Base-by-base conservation (phyloP, 208 protist species). In the Balamuthia mandrillaris region DNA sequence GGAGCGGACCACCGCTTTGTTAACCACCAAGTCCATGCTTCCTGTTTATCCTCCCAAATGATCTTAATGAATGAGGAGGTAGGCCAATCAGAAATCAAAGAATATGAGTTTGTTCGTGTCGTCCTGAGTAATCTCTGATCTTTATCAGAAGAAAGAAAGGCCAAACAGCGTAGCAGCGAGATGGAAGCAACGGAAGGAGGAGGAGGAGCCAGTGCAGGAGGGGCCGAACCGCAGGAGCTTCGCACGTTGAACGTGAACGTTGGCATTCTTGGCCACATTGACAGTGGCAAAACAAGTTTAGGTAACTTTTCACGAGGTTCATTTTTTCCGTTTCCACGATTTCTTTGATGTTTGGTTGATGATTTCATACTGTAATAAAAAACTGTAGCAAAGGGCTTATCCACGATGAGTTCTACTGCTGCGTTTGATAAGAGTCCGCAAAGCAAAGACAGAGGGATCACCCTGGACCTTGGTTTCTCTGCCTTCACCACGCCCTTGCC, bases 341-440 rank as follows among this genome's bases (percentile, higher is more conserved):
- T 47, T 14, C 21, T 33, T 72, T 84, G 0, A 21, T 5, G 14
- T 68, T n/a, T 31, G n/a, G 24, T 56, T 5, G 6, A 39, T 0
- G 27, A 24, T 24, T 7, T 12, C 24, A 0, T 21, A 88, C 90
- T 1, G 75, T 96, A 63, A n/a, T 24, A 7, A 12, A 18, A 0
- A 27, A 88, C 90, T 1, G 75, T 96, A 63, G 94, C 95, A 31
- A 96, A 95, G 70, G 96, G 96, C 14, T 91, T 99, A 7, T 97
- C 95, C 31, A 92, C 90, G 0, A 91, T 92, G 3, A 88, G 94
- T 9, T 98, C 96, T 0, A 99, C 98, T 2, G 97, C 97, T 1
- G 91, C 96, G 10, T 97, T 99, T 79, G 98, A 99, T 91, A 98
- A 98, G 88, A 95, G 94, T 82, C 97, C 97, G n/a, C 95, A 98